A percentile compares a stretch with the other conserved stretches of the same genome.
These are phyloP conservation scores for Eimeria maxima DNA, from an alignment of 169 alveolate genomes.

Conservation along the genomic window DNA sequence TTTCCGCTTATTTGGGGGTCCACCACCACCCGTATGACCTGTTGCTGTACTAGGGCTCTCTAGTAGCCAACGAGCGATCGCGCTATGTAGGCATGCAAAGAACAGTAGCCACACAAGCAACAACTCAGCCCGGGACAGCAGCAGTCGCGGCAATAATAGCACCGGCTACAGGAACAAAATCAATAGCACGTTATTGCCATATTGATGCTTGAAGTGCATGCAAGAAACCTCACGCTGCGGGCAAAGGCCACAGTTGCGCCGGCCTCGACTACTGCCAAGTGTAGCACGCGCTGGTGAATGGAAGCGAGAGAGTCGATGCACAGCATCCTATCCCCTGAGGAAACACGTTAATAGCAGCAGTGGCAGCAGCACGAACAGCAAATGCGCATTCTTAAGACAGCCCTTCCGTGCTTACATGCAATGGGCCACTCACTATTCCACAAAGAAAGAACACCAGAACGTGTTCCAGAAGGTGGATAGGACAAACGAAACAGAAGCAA, in stretches of 20 bases:
- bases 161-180: neutral
- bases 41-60: neutral
- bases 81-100: neutral
- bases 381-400: neutral
- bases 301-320: conserved; percentile 71
- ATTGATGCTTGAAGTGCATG: neutral
- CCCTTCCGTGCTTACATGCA: neutral
- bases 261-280: conserved; percentile 46
- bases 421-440: neutral
- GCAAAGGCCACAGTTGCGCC: conserved; percentile 70
- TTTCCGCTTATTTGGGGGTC: neutral
- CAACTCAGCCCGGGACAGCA: neutral
- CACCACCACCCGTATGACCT: neutral
- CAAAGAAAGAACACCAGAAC: neutral
- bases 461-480: neutral
- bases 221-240: conserved; percentile 24
- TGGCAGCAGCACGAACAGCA: neutral
- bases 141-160: neutral
- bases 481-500: neutral
- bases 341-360: neutral
- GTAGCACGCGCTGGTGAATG: conserved; percentile 67
- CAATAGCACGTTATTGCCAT: neutral
- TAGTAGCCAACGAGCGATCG: neutral
- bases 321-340: conserved; percentile 35
- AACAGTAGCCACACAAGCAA: neutral